Conservation (phyloP, 345 rosid species). For the Laguncularia racemosa region DNA sequence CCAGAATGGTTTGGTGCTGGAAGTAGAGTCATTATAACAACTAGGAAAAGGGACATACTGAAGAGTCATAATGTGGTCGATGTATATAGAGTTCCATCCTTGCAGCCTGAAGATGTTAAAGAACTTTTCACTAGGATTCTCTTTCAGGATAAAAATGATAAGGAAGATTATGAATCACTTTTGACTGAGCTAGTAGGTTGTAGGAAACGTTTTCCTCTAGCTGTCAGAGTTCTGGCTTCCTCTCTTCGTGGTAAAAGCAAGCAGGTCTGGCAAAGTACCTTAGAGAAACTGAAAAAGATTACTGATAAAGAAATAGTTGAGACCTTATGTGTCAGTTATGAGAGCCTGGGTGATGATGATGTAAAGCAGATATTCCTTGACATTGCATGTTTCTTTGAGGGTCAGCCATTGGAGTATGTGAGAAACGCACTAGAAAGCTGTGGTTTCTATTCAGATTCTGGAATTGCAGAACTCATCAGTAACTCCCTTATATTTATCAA, state of each 20-base stretch:
- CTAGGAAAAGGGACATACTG: no score
- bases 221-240: conserved; percentile 7
- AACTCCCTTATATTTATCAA: conserved; percentile 12
- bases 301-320: not conserved
- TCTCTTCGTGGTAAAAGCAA: not conserved
- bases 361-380: conserved; percentile 7
- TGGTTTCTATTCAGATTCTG: conserved; percentile 2
- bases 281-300: not conserved
- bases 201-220: conserved; percentile 6
- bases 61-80: no score
- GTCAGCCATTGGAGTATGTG: not conserved
- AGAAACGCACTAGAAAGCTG: not conserved
- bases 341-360: not conserved
- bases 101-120: no score
- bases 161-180: not conserved
- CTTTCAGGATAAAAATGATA: no score
- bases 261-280: not conserved
- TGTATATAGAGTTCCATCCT: no score
- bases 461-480: conserved; percentile 2
- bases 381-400: conserved; percentile 7
- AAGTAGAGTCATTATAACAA: no score
- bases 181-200: not conserved
- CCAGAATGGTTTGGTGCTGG: no score
- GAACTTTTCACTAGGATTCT: no score
- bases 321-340: conserved; percentile 1